Evolutionary conservation across 2,329 filamentous ascomycete genomes (phyloP).

Genomic region (Rhynchosporium graminicola): DNA sequence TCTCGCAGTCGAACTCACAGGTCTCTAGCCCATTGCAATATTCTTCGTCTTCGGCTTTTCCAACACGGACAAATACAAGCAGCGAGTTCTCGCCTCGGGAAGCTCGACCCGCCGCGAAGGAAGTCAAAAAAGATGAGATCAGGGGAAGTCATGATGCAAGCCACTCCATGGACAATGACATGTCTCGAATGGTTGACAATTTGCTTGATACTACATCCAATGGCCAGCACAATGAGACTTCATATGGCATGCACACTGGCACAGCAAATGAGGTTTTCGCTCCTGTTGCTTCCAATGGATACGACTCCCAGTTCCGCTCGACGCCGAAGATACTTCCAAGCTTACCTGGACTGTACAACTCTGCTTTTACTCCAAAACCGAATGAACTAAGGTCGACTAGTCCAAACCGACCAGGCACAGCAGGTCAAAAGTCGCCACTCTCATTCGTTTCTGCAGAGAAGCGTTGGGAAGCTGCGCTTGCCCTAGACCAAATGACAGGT

Average conservation of each 20-base stretch:
- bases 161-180: constrained; percentile 47
- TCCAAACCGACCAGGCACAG: constrained; percentile 41
- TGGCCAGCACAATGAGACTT: constrained; percentile 47
- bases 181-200: constrained; percentile 60
- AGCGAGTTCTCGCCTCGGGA: constrained; percentile 10
- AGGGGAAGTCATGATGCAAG: constrained; percentile 30
- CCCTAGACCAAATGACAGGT: constrained; percentile 35
- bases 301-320: constrained; percentile 40
- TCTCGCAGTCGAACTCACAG: constrained; percentile 44
- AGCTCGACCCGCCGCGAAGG: constrained; percentile 1
- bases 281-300: constrained; percentile 41
- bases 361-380: constrained; percentile 46
- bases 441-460: constrained; percentile 30
- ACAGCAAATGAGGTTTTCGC: constrained; percentile 48
- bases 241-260: constrained; percentile 56
- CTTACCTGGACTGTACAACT: constrained; percentile 48
- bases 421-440: constrained; percentile 40
- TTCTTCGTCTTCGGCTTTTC: constrained; percentile 2
- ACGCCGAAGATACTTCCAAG: constrained; percentile 39
- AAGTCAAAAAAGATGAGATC: constrained; percentile 20
- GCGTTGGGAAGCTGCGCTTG: constrained; percentile 29
- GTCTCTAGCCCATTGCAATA: background rate
- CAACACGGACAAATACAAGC: constrained; percentile 11
- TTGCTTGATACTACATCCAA: constrained; percentile 45
- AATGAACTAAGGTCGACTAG: constrained; percentile 44